A percentile compares a stretch with the other conserved stretches of the same genome.
These are phyloP conservation scores for Penicillium expansum DNA, from an alignment of 2,329 filamentous ascomycete species.

Conservation along the genomic window DNA sequence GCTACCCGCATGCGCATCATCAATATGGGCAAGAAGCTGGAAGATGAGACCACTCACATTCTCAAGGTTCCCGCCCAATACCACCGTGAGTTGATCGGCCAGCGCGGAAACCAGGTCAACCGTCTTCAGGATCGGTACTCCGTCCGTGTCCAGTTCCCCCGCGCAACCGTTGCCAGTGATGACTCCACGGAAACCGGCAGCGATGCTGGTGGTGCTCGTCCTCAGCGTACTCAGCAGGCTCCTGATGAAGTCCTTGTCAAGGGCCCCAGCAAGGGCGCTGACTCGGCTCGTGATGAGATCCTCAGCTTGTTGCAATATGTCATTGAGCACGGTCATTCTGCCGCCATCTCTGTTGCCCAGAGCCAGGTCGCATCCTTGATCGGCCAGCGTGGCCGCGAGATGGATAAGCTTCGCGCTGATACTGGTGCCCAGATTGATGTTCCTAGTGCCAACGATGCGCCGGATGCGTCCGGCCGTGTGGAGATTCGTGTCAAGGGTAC, in stretches of 20 bases:
- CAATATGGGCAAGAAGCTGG: conserved; percentile 73
- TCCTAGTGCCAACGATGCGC: conserved; percentile 71
- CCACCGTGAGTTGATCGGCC: conserved; percentile 89
- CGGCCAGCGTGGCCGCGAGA: conserved; percentile 81
- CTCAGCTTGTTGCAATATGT: conserved; percentile 84
- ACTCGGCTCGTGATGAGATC: conserved; percentile 88
- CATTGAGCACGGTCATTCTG: conserved; percentile 79
- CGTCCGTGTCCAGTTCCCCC: conserved; percentile 94
- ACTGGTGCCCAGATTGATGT: conserved; percentile 92
- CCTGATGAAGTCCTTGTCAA: conserved; percentile 87
- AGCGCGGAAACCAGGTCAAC: conserved; percentile 83
- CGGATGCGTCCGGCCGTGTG: conserved; percentile 64
- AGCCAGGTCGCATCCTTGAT: conserved; percentile 93
- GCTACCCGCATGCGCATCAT: conserved; percentile 79
- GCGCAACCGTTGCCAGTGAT: conserved; percentile 55
- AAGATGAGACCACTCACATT: conserved; percentile 83
- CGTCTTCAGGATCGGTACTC: conserved; percentile 88
- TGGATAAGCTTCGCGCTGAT: conserved; percentile 81
- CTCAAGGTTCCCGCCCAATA: conserved; percentile 92
- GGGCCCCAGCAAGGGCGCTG: conserved; percentile 88
- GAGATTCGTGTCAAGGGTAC: conserved; percentile 92
- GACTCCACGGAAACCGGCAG: conserved; percentile 63
- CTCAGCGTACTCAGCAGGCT: conserved; percentile 68
- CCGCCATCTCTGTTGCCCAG: conserved; percentile 79
- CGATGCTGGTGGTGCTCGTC: conserved; percentile 59